Evolutionary conservation across 2,329 filamentous ascomycete genomes (phyloP).

Genomic region (Colletotrichum melonis): DNA sequence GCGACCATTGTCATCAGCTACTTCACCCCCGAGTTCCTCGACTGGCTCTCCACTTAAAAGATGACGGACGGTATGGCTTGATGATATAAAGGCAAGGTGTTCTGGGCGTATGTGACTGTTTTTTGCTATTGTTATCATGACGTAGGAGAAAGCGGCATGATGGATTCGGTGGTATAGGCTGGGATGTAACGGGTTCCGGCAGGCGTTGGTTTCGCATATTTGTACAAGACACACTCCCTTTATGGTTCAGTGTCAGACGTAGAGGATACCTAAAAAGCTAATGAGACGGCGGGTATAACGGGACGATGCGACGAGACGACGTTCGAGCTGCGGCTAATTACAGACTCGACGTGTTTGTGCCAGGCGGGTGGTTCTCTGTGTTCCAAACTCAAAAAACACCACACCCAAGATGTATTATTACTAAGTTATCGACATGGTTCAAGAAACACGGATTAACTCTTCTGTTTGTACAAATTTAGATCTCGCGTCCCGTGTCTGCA

Average conservation of each 20-base stretch:
- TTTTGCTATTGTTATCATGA: not conserved
- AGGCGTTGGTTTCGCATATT: slow-evolving; percentile 22
- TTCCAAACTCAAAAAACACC: slow-evolving; percentile 1
- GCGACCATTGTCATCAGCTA: slow-evolving; percentile 95
- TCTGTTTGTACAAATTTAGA: not conserved
- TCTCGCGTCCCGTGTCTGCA: not conserved
- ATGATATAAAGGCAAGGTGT: slow-evolving; percentile 25
- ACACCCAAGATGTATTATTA: not conserved
- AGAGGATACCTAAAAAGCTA: slow-evolving; percentile 28
- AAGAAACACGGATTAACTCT: not conserved
- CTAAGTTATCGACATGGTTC: not conserved
- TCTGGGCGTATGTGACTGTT: slow-evolving; percentile 5
- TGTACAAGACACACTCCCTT: slow-evolving; percentile 8
- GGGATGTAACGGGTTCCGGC: not conserved
- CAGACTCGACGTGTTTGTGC: slow-evolving; percentile 10
- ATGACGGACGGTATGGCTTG: slow-evolving; percentile 2
- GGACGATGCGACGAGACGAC: slow-evolving; percentile 14
- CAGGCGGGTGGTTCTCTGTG: slow-evolving; percentile 6
- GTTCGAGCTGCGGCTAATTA: not conserved
- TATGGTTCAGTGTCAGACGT: slow-evolving; percentile 9
- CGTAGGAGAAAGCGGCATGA: not conserved
- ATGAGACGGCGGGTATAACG: slow-evolving; percentile 10
- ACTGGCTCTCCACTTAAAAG: slow-evolving; percentile 68
- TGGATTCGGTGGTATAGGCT: not conserved
- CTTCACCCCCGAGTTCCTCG: slow-evolving; percentile 85